Evolutionary conservation across 2,329 filamentous ascomycete species (phyloP).

Genomic region (Talaromyces marneffei): DNA sequence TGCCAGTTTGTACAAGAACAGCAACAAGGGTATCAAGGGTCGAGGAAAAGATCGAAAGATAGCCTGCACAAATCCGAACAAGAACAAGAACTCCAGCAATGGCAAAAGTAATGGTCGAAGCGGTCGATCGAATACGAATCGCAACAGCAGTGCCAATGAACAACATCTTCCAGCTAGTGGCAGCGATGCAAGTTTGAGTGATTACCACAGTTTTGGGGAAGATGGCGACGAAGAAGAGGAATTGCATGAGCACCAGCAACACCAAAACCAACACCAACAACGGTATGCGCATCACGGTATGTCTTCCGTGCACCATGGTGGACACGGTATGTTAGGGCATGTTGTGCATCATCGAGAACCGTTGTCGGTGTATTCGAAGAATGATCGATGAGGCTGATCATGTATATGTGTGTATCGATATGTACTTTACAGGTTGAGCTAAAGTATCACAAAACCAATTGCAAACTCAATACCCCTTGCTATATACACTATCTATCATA

Average conservation of each 20-base stretch:
- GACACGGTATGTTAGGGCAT: slow-evolving; percentile 1
- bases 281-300: background rate
- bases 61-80: slow-evolving; percentile 21
- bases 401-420: background rate
- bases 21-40: slow-evolving; percentile 97
- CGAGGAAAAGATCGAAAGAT: slow-evolving; percentile 70
- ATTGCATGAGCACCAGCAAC: slow-evolving; percentile 4
- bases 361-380: slow-evolving; percentile 7
- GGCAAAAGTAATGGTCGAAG: background rate
- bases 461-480: no score
- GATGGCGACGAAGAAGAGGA: slow-evolving; percentile 12
- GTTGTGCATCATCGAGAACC: slow-evolving; percentile 8
- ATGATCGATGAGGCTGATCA: background rate
- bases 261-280: background rate
- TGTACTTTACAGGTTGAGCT: background rate
- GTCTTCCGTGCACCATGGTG: background rate
- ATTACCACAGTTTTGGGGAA: slow-evolving; percentile 11
- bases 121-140: background rate
- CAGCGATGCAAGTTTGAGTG: slow-evolving; percentile 9
- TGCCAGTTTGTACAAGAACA: slow-evolving; percentile 85
- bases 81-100: background rate
- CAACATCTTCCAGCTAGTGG: background rate
- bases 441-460: background rate
- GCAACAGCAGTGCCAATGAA: background rate
- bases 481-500: background rate